Conservation (phyloP, 1,284 basidiomycete species). For the Rhodotorula glutinis region DNA sequence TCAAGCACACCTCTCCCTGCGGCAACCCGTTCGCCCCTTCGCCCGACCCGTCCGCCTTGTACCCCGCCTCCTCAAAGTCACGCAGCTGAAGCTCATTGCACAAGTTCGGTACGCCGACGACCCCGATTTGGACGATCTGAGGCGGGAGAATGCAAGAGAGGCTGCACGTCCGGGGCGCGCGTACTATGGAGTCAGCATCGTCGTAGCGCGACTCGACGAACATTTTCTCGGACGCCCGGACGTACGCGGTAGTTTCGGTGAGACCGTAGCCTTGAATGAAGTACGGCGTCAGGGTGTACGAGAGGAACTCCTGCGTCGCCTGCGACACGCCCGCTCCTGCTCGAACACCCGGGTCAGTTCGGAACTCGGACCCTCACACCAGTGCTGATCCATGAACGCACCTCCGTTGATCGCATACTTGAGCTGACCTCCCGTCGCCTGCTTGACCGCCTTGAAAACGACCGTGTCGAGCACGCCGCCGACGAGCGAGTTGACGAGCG, state of each 20-base stretch:
- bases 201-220: no score
- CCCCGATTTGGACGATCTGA: constrained; percentile 67
- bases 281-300: constrained; percentile 65
- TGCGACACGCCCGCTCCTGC: constrained; percentile 74
- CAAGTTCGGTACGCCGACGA: constrained; percentile 78
- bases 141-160: constrained; percentile 59
- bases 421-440: constrained; percentile 72
- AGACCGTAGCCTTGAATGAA: constrained; percentile 75
- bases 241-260: constrained; percentile 16
- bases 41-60: constrained; percentile 52
- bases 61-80: constrained; percentile 63
- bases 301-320: constrained; percentile 88
- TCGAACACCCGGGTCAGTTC: neutral
- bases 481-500: constrained; percentile 9
- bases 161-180: neutral
- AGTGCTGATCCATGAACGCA: neutral
- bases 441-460: constrained; percentile 69
- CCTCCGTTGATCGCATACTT: constrained; percentile 42
- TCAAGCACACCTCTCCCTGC: constrained; percentile 75
- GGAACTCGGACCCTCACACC: no score
- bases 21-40: constrained; percentile 59
- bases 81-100: constrained; percentile 79
- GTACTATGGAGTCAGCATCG: neutral
- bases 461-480: constrained; percentile 56
- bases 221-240: neutral